Evolutionary conservation across 129 eudicot genomes (phyloP).

Genomic region (Heracleum sosnowskyi): DNA sequence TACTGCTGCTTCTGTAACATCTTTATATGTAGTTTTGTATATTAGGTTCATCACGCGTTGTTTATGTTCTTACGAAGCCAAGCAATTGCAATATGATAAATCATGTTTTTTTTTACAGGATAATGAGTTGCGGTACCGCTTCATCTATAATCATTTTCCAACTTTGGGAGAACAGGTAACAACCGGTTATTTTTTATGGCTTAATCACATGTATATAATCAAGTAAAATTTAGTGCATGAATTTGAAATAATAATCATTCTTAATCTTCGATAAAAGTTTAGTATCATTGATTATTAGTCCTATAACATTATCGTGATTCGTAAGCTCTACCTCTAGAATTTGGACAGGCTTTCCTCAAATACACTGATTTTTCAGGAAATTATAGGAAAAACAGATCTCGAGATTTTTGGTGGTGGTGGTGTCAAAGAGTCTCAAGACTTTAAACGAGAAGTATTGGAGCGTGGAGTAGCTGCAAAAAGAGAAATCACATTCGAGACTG

Average conservation of each 20-base stretch:
- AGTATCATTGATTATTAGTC: not conserved
- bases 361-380: slow-evolving; percentile 60
- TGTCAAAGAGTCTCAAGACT: slow-evolving; percentile 91
- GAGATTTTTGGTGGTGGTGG: slow-evolving; percentile 87
- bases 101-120: slow-evolving; percentile 41
- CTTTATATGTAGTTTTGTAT: not conserved
- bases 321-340: not conserved
- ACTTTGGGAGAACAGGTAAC: slow-evolving; percentile 82
- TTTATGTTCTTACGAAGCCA: not conserved
- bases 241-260: not conserved
- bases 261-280: not conserved
- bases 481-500: slow-evolving; percentile 88
- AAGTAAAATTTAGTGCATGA: not conserved
- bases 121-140: slow-evolving; percentile 75
- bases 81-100: not conserved
- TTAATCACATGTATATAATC: not conserved
- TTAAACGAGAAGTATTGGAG: slow-evolving; percentile 88
- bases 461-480: slow-evolving; percentile 78
- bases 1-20: not conserved
- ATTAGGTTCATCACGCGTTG: not conserved
- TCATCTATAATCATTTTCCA: slow-evolving; percentile 86
- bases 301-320: not conserved
- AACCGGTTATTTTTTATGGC: not conserved
- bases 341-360: slow-evolving; percentile 18
- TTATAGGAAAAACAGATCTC: slow-evolving; percentile 85